A percentile compares a stretch with the other conserved stretches of the same genome.
Evolutionary conservation across 768 basidiomycete genomes (phyloP).

Genomic region (Xerocomellus amylosporus): DNA sequence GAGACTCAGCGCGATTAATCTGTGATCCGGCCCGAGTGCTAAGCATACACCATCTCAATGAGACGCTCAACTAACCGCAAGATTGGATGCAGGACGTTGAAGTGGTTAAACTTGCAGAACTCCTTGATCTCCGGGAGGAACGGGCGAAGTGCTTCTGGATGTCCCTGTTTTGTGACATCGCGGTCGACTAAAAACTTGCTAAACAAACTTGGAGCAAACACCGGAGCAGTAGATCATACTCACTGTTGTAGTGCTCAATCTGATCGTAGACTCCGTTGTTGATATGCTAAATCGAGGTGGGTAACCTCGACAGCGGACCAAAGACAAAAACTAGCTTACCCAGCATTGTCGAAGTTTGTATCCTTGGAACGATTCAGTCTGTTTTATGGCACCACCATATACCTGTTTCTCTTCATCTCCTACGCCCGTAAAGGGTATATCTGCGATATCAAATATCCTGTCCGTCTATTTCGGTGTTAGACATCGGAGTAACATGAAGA

Average conservation of each 20-base stretch:
- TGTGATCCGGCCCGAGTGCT: constrained; percentile 11
- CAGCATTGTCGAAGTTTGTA: constrained; percentile 52
- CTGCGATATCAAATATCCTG: constrained; percentile 49
- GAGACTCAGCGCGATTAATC: constrained; percentile 50
- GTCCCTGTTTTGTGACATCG: constrained; percentile 43
- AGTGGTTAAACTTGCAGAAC: constrained; percentile 51
- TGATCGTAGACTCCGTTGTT: constrained; percentile 62
- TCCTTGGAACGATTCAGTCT: constrained; percentile 48
- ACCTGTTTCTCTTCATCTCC: constrained; percentile 41
- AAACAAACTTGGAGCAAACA: not conserved
- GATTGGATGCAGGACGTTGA: constrained; percentile 48
- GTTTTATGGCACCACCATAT: constrained; percentile 41
- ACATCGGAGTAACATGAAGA: constrained; percentile 17
- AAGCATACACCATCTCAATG: not conserved
- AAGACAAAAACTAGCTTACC: constrained; percentile 31
- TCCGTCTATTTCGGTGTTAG: constrained; percentile 37
- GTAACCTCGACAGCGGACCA: not conserved
- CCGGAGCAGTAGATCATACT: constrained; percentile 9
- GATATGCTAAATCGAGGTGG: constrained; percentile 43
- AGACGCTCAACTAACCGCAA: constrained; percentile 34
- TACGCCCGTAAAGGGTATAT: constrained; percentile 43
- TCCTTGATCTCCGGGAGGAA: constrained; percentile 51
- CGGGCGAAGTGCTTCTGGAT: constrained; percentile 49
- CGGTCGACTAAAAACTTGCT: constrained; percentile 42
- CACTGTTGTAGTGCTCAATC: constrained; percentile 64